These are phyloP conservation scores for Psilocybe azurescens DNA, from an alignment of 768 basidiomycete species.

Conservation along the genomic window DNA sequence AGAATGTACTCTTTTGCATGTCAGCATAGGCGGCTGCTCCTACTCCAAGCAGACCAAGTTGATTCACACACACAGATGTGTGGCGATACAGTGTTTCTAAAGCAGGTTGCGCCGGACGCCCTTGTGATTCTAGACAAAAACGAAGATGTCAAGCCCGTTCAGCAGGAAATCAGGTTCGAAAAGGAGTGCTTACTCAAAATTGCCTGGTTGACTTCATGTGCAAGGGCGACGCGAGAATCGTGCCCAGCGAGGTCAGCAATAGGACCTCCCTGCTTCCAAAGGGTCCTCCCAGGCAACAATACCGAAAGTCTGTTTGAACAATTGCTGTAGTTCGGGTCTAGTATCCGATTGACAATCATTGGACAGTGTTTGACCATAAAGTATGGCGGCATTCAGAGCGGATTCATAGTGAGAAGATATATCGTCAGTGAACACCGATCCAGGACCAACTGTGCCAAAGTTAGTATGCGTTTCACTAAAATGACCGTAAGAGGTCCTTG, in stretches of 20 bases:
- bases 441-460: background rate
- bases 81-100: constrained; percentile 83
- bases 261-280: constrained; percentile 64
- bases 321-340: constrained; percentile 65
- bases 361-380: constrained; percentile 76
- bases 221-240: constrained; percentile 66
- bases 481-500: constrained; percentile 25
- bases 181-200: constrained; percentile 68
- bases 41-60: constrained; percentile 73
- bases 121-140: constrained; percentile 68
- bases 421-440: constrained; percentile 17
- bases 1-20: constrained; percentile 75
- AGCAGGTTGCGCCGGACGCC: constrained; percentile 69
- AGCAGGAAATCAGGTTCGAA: background rate
- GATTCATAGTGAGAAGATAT: constrained; percentile 50
- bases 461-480: constrained; percentile 8
- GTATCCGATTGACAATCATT: constrained; percentile 69
- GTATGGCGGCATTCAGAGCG: constrained; percentile 67
- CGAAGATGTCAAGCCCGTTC: background rate
- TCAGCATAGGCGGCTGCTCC: constrained; percentile 86
- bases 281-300: constrained; percentile 85
- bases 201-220: constrained; percentile 80
- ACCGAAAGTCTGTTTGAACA: constrained; percentile 78
- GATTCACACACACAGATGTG: constrained; percentile 66
- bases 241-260: constrained; percentile 73